Evolutionary conservation across 805 yeast genomes (phyloP).

Genomic region (Debaryomyces tyrocola): DNA sequence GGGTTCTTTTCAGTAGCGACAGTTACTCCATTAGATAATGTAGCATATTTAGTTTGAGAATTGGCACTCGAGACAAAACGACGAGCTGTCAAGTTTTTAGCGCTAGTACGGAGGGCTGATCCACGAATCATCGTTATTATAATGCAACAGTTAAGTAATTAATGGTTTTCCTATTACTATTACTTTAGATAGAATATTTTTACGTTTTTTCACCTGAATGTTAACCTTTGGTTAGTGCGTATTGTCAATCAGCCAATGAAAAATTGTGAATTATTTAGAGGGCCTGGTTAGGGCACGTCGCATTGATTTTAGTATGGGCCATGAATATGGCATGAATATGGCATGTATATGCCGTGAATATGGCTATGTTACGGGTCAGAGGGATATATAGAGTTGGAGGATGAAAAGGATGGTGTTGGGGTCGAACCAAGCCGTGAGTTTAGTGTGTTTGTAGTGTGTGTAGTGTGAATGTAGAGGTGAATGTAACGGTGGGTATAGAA

Average conservation of each 20-base stretch:
- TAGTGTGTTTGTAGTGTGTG: no score
- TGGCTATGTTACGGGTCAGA: no score
- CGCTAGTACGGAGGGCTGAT: slow-evolving; percentile 30
- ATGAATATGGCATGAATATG: not conserved
- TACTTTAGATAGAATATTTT: not conserved
- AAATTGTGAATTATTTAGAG: slow-evolving; percentile 1
- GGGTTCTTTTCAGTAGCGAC: slow-evolving; percentile 69
- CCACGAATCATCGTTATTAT: slow-evolving; percentile 41
- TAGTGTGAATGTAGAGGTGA: no score
- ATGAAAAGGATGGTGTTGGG: no score
- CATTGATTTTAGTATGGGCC: not conserved
- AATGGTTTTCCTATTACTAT: not conserved
- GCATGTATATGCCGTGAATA: no score
- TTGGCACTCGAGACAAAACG: slow-evolving; percentile 60
- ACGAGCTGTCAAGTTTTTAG: slow-evolving; percentile 36
- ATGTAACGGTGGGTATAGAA: no score
- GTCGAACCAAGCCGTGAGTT: no score
- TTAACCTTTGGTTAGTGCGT: not conserved
- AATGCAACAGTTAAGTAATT: not conserved
- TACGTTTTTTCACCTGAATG: slow-evolving; percentile 1
- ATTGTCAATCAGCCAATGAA: slow-evolving; percentile 1
- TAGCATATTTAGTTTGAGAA: slow-evolving; percentile 66
- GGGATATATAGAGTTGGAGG: no score
- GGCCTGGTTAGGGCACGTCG: not conserved
- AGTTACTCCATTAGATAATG: slow-evolving; percentile 71